Evolutionary conservation across 257 asterid species (phyloP).

Genomic region (Solanum sitiens): DNA sequence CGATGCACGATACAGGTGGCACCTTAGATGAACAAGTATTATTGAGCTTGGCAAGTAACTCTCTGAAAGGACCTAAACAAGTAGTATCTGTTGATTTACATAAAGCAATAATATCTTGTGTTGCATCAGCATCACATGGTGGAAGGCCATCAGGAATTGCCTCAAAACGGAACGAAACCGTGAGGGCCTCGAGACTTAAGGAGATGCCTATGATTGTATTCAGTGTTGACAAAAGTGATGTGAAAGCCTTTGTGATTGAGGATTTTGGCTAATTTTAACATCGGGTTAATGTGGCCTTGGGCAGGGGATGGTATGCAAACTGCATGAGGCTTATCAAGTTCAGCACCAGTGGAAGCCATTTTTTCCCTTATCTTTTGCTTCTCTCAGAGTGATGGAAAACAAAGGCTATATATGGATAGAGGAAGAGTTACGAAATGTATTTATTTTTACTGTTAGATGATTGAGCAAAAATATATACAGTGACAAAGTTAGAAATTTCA

Average conservation of each 20-base stretch:
- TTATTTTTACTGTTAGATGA: too few relatives aligned
- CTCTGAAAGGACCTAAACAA: slow-evolving; percentile 10
- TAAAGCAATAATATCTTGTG: slow-evolving; percentile 11
- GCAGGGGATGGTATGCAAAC: slow-evolving; percentile 23
- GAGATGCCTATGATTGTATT: slow-evolving; percentile 15
- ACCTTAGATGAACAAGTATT: neutral
- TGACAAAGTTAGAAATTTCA: too few relatives aligned
- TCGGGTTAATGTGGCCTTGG: slow-evolving; percentile 24
- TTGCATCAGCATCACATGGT: slow-evolving; percentile 13
- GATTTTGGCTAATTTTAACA: slow-evolving; percentile 22
- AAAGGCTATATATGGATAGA: neutral
- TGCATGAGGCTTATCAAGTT: slow-evolving; percentile 16
- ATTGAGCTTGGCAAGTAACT: slow-evolving; percentile 4
- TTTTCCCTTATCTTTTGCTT: neutral
- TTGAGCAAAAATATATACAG: too few relatives aligned
- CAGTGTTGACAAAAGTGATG: neutral
- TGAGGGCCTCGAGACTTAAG: slow-evolving; percentile 15
- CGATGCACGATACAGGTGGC: slow-evolving; percentile 17
- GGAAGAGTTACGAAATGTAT: neutral
- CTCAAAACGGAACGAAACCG: slow-evolving; percentile 12
- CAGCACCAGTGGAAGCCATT: slow-evolving; percentile 11
- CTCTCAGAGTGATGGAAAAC: neutral
- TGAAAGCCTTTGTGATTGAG: slow-evolving; percentile 21
- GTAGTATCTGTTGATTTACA: slow-evolving; percentile 6
- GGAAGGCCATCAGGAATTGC: slow-evolving; percentile 29